Base-by-base conservation (phyloP, 441 rosid genomes). In the Hypseocharis bilobata region DNA sequence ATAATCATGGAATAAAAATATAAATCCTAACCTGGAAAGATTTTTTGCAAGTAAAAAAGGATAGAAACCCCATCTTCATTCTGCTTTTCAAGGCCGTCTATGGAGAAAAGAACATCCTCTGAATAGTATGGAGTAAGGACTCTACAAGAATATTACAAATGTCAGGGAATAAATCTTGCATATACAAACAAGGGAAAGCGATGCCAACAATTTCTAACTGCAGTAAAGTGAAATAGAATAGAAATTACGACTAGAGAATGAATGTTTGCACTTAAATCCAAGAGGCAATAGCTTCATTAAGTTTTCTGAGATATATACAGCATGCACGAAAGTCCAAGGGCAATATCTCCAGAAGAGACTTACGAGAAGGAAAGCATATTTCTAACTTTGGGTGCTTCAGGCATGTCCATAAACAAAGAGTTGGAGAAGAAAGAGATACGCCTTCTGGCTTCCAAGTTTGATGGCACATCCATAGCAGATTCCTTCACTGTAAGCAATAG, bases 331-430 rank as follows among this genome's bases (percentile, higher is more conserved):
- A 42, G 14, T 42, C 11, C 16, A 14, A 42, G 17, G 19, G 47
- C 17, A 42, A 42, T 14, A 42, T 42, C 47, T 52, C 52, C 61
- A 17, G 26, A 45, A 62, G 70, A 70, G 70, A 68, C 98, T 85
- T 86, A 95, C 99, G 99, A 91, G 84, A 95, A 95, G 34, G 98
- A 87, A 79, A 95, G 93, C 99, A 95, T 95, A 62, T 95, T 89
- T 83, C 98, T 98, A 77, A 95, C 99, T 95, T 92, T 91, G 61
- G 99, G 99, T 28, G 99, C 95, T 32, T 26, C 14, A 64, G 99
- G 99, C 99, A 95, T 95, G 63, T 82, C 93, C 98, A 95, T 94
- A 75, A 91, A 91, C 80, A 94, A 80, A 4, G 98, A 94, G 83
- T 94, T 94, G 56, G 99, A 91, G 78, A 95, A 95, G 85, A 88